Conservation (phyloP, 2,329 filamentous ascomycete species). For the Cercospora beticola region DNA sequence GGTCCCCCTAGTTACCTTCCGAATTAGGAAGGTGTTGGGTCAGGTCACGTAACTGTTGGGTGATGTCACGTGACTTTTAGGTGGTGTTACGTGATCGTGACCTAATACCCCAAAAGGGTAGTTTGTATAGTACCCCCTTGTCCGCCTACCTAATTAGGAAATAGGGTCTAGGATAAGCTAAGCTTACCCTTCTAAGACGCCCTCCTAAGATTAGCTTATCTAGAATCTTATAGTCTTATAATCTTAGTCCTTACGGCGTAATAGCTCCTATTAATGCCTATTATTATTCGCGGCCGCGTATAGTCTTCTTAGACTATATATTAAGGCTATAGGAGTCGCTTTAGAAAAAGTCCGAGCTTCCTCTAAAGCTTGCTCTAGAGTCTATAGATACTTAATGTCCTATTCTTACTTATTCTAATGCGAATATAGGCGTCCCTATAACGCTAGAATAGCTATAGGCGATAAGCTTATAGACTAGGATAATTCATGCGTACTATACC, state of each 20-base stretch:
- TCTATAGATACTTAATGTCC: not conserved
- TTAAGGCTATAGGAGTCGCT: not conserved
- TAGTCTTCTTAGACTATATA: not conserved
- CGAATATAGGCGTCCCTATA: not conserved
- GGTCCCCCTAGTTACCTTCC: no score
- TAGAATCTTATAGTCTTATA: not conserved
- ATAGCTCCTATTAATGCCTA: not conserved
- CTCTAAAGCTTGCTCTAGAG: not conserved
- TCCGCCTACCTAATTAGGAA: not conserved
- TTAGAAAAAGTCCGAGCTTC: not conserved
- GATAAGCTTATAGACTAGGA: not conserved
- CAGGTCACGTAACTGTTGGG: not conserved
- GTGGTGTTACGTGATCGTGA: not conserved
- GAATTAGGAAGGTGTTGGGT: not conserved
- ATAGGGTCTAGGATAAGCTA: not conserved
- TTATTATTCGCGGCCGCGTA: not conserved
- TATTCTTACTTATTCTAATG: not conserved
- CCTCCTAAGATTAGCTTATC: not conserved
- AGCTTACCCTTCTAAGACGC: not conserved
- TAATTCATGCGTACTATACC: not conserved
- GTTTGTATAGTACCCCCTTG: not conserved
- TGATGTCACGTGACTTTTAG: no score
- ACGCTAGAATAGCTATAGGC: not conserved
- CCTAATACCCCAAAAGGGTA: not conserved
- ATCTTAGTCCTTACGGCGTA: not conserved